Conservation (phyloP, 225 moss, liverwort and hornwort species). For the Sphagnum contortum region DNA sequence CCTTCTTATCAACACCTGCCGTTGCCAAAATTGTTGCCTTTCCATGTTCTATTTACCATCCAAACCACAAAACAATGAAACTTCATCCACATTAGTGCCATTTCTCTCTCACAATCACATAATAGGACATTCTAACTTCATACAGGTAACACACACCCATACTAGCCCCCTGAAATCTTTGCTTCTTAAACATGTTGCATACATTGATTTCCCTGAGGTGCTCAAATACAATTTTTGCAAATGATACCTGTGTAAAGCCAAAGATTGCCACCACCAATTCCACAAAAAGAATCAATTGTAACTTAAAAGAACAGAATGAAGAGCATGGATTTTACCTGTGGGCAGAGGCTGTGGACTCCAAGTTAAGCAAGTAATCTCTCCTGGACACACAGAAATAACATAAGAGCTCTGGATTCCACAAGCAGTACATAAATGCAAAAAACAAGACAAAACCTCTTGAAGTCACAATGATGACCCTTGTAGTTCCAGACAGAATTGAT, state of each 20-base stretch:
- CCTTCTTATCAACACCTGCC: constrained; percentile 78
- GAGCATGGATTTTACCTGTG: constrained; percentile 39
- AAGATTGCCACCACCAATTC: too few relatives aligned
- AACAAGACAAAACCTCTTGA: neutral
- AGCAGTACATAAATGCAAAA: neutral
- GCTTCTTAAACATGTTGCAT: too few relatives aligned
- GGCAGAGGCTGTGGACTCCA: constrained; percentile 89
- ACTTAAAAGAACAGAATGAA: neutral
- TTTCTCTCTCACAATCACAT: too few relatives aligned
- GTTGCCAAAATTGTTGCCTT: constrained; percentile 86
- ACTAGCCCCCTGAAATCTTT: too few relatives aligned
- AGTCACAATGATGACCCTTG: neutral
- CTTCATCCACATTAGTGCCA: too few relatives aligned
- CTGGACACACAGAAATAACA: constrained; percentile 28
- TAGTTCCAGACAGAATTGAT: constrained; percentile 1
- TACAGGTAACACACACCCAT: too few relatives aligned
- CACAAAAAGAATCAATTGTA: neutral
- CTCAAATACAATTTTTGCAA: neutral
- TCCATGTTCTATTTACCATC: constrained; percentile 48
- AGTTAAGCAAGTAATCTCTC: constrained; percentile 54
- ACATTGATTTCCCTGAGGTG: neutral
- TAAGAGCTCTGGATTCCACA: neutral
- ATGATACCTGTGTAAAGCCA: neutral
- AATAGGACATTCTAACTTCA: too few relatives aligned
- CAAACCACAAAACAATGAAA: neutral